A percentile compares a stretch with the other conserved stretches of the same genome.
Evolutionary conservation across 2,329 filamentous ascomycete species (phyloP).

Genomic region (Verticillium dahliae): DNA sequence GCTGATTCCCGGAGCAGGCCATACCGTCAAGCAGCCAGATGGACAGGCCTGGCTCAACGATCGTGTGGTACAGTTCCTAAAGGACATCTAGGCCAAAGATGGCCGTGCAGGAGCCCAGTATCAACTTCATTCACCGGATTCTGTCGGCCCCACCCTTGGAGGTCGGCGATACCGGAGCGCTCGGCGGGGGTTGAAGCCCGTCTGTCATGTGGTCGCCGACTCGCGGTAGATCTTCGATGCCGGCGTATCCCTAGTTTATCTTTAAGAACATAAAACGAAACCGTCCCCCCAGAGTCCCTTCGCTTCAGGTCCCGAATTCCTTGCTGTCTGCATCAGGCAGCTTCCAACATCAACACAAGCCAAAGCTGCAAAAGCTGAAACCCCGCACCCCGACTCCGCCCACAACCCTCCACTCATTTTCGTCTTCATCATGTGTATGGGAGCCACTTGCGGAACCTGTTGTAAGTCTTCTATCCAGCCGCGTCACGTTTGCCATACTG

Average conservation of each 20-base stretch:
- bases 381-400: not conserved
- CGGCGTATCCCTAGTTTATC: not conserved
- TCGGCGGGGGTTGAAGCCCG: not conserved
- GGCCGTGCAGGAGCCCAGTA: not conserved
- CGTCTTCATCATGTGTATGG: constrained; percentile 29
- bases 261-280: not conserved
- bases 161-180: not conserved
- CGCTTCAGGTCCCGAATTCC: not conserved
- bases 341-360: not conserved
- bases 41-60: constrained; percentile 43
- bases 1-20: constrained; percentile 44
- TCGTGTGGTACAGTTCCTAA: constrained; percentile 40
- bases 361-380: not conserved
- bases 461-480: constrained; percentile 21
- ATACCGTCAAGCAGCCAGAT: constrained; percentile 38
- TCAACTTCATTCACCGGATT: not conserved
- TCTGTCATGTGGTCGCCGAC: not conserved
- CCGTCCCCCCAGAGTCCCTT: not conserved
- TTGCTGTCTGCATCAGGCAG: not conserved
- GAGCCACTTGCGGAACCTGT: constrained; percentile 32
- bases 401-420: not conserved
- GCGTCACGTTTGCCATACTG: no score
- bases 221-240: not conserved
- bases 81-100: constrained; percentile 4
- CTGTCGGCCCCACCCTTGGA: not conserved